phyloP scores from a whole-genome alignment of 2,329 filamentous ascomycete genomes.

The Monascus ruber region DNA sequence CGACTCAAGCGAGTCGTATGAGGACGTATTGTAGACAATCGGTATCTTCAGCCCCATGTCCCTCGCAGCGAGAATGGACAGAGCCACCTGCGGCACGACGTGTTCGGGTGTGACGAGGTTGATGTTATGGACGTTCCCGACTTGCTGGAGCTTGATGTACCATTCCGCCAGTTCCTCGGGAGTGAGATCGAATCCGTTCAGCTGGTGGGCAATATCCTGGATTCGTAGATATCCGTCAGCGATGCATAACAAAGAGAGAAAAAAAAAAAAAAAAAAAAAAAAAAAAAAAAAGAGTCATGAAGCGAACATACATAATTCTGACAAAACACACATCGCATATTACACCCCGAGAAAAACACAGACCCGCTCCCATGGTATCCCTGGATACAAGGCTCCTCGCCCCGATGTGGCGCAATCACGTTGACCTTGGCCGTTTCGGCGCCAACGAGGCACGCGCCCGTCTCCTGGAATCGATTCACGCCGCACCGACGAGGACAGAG shows the following conservation, averaged over 20 bases:
- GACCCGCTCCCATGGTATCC: slow-evolving; percentile 69
- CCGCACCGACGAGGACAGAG: slow-evolving; percentile 66
- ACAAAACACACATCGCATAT: slow-evolving; percentile 61
- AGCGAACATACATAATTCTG: slow-evolving; percentile 51
- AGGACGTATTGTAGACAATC: slow-evolving; percentile 75
- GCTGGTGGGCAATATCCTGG: slow-evolving; percentile 64
- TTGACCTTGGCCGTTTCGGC: slow-evolving; percentile 64
- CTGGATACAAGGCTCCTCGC: slow-evolving; percentile 74
- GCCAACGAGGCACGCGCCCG: slow-evolving; percentile 68
- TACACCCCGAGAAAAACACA: slow-evolving; percentile 72
- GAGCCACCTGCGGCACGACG: slow-evolving; percentile 69
- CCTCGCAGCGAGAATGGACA: slow-evolving; percentile 62
- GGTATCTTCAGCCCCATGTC: slow-evolving; percentile 60
- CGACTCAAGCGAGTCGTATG: slow-evolving; percentile 65
- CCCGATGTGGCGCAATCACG: slow-evolving; percentile 76
- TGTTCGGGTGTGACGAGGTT: slow-evolving; percentile 81
- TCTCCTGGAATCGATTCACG: slow-evolving; percentile 70
- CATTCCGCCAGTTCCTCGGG: slow-evolving; percentile 70
- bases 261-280: background rate
- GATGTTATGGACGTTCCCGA: slow-evolving; percentile 79
- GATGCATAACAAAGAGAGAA: background rate
- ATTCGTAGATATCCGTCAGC: background rate
- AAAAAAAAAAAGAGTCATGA: background rate
- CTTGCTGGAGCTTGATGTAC: slow-evolving; percentile 71
- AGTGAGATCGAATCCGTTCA: slow-evolving; percentile 68